Base-by-base conservation (phyloP, 2,329 filamentous ascomycete genomes). In the Fusarium illudens region DNA sequence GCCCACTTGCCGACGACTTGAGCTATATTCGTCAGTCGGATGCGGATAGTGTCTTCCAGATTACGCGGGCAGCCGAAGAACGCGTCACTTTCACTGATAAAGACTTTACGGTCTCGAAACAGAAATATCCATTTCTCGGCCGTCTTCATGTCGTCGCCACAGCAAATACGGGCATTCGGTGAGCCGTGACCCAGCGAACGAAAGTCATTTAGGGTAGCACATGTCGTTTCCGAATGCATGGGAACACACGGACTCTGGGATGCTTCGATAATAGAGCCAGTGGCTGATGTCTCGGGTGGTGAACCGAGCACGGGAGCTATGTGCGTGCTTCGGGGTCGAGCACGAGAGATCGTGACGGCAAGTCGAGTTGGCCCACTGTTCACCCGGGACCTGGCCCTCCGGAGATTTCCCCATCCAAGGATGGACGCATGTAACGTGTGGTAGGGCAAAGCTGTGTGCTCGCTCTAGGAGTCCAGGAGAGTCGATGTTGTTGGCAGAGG, bases 131-230 rank as follows among this genome's bases (percentile, higher is more conserved):
- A 46, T 46, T 46, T 46, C 39, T 27, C 15, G 22, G 25, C n/a
- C 39, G 15, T 46, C 33, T 7, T 37, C 49, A 32, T 20, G 30
- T 36, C 20, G 10, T 17, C 32, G 32, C 46, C 32, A 29, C 36
- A 34, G 37, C 25, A 19, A 34, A 30, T 32, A 15, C 11, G 42
- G 39, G 57, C 51, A 61, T 34, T 13, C 33, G 13, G 19, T 51
- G 33, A 50, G 19, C 42, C 54, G 32, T 67, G 55, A 20, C 44
- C n/a, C 48, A 10, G 39, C 22, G 39, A 46, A 46, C 39, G 22
- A 46, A 22, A 46, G 3, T 15, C 60, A 62, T 62, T 36, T 17
- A 67, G 65, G 60, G 65, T 68, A 68, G 56, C 22, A 54, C 30
- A 30, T 15, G 15, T 50, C 34, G 44, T 52, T 51, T 48, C 39